These are phyloP conservation scores for Chalaropsis thielavioides DNA, from an alignment of 2,329 filamentous ascomycete species.

Conservation along the genomic window DNA sequence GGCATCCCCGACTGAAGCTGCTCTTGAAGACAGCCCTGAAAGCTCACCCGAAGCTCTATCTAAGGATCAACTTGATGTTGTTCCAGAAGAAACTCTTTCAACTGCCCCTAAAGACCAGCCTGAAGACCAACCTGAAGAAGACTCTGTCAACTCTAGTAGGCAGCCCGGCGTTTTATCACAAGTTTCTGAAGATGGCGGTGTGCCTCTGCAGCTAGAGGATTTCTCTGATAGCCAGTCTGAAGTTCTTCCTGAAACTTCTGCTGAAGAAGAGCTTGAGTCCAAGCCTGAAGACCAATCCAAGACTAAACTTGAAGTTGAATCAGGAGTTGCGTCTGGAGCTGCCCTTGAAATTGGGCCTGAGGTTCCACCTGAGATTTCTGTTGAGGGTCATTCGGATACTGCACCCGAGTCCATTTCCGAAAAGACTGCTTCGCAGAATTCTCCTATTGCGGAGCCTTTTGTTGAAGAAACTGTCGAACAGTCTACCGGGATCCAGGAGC, in stretches of 20 bases:
- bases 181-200: no score
- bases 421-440: background rate
- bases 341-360: background rate
- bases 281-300: background rate
- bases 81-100: no score
- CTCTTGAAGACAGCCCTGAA: no score
- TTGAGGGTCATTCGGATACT: background rate
- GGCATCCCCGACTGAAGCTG: no score
- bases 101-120: no score
- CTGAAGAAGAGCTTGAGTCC: background rate
- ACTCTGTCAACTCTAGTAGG: no score
- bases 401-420: background rate
- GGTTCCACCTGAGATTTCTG: background rate
- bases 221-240: background rate
- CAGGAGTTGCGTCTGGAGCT: background rate
- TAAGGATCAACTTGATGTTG: no score
- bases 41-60: no score
- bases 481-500: background rate
- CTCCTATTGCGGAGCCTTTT: background rate
- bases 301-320: background rate
- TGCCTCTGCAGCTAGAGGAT: no score
- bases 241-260: constrained; percentile 5
- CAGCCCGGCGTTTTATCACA: no score
- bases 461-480: background rate
- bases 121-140: no score